phyloP scores from a whole-genome alignment of 1,284 basidiomycete species.

The Heterobasidion irregulare region DNA sequence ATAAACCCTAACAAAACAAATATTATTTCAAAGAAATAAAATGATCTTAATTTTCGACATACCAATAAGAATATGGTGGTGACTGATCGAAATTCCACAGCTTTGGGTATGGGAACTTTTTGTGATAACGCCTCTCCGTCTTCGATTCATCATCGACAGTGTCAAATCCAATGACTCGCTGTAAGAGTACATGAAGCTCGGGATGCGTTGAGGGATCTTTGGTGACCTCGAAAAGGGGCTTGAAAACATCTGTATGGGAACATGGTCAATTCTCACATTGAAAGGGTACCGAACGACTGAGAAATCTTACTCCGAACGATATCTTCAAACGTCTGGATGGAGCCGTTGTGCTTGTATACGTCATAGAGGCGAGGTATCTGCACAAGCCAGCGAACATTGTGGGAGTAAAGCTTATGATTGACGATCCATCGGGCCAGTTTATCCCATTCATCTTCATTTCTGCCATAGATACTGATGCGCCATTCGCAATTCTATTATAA shows the following conservation, averaged over 20 bases:
- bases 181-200: conserved; percentile 92
- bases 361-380: conserved; percentile 96
- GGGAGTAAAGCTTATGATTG: conserved; percentile 88
- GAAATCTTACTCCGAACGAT: conserved; percentile 73
- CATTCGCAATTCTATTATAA: conserved; percentile 79
- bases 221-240: conserved; percentile 94
- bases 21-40: background rate
- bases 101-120: conserved; percentile 92
- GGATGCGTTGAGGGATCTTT: conserved; percentile 86
- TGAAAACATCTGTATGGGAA: conserved; percentile 70
- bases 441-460: conserved; percentile 84
- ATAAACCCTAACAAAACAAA: conserved; percentile 64
- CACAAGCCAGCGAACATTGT: conserved; percentile 97
- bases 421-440: conserved; percentile 97
- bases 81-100: conserved; percentile 88
- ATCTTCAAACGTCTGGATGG: conserved; percentile 85
- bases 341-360: conserved; percentile 89
- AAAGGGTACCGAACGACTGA: background rate
- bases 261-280: background rate
- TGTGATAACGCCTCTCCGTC: conserved; percentile 84
- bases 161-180: conserved; percentile 95
- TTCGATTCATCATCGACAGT: conserved; percentile 98
- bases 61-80: conserved; percentile 95
- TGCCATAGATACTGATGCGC: conserved; percentile 94
- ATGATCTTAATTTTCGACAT: conserved; percentile 12